Conservation (phyloP, 345 rosid genomes). For the Salix viminalis region DNA sequence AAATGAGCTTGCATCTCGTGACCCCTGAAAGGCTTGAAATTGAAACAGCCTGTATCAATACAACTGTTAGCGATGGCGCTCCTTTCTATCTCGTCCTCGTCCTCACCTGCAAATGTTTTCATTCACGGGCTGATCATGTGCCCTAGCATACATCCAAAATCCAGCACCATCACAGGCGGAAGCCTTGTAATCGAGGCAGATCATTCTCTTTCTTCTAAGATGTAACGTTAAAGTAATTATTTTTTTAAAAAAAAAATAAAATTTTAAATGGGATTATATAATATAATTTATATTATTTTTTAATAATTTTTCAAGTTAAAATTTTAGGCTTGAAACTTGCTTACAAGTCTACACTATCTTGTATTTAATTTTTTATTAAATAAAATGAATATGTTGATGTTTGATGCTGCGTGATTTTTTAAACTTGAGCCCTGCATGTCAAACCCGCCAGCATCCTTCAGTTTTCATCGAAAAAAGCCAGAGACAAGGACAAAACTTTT, state of each 20-base stretch:
- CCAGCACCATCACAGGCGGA: not conserved
- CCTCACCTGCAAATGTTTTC: constrained; percentile 1
- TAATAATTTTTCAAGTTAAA: too few species aligned
- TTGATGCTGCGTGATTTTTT: not conserved
- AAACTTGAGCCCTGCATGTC: not conserved
- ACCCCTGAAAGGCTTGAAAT: not conserved
- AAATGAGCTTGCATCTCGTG: constrained; percentile 7
- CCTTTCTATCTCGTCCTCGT: not conserved
- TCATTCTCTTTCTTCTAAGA: not conserved
- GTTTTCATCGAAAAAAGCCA: not conserved
- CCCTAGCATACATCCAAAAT: constrained; percentile 8
- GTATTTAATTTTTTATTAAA: too few species aligned
- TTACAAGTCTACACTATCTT: too few species aligned
- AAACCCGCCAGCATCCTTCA: not conserved
- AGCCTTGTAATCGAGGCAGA: too few species aligned
- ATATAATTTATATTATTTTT: too few species aligned
- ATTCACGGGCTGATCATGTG: constrained; percentile 22
- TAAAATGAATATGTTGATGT: too few species aligned
- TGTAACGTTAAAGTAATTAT: not conserved
- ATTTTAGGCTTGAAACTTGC: too few species aligned
- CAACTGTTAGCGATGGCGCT: not conserved
- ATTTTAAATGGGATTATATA: too few species aligned
- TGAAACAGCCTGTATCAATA: not conserved
- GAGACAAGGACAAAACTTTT: not conserved
- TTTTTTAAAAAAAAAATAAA: fast-evolving